Conservation (phyloP, 495 filamentous ascomycete genomes). For the Penicillium salamii region DNA sequence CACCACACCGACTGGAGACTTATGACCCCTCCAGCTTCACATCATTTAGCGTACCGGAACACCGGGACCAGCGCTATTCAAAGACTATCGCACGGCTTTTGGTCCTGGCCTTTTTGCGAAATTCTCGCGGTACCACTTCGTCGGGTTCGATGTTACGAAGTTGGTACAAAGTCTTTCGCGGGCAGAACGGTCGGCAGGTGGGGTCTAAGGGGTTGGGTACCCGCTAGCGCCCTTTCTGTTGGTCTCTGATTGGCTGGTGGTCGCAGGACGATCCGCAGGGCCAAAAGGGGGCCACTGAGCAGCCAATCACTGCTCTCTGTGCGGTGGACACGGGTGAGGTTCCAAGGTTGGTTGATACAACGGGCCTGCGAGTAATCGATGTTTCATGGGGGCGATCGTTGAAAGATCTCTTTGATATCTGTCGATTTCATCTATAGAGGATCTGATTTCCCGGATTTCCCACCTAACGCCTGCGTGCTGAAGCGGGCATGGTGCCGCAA, state of each 20-base stretch:
- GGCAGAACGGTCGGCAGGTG: not conserved
- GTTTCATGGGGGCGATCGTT: no score
- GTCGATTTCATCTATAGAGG: no score
- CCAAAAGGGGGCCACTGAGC: not conserved
- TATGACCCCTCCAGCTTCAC: conserved; percentile 23
- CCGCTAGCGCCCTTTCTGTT: conserved; percentile 3
- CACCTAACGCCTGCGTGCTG: no score
- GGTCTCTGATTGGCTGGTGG: conserved; percentile 6
- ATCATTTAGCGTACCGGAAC: conserved; percentile 18
- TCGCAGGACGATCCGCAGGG: conserved; percentile 11
- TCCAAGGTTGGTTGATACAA: not conserved
- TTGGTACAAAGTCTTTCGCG: conserved; percentile 3
- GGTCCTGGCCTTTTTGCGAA: not conserved
- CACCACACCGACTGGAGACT: conserved; percentile 23
- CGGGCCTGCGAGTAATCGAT: no score
- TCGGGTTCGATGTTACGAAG: conserved; percentile 1
- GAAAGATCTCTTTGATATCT: no score
- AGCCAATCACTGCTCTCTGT: conserved; percentile 13
- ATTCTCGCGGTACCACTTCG: conserved; percentile 4
- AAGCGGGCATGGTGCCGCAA: no score
- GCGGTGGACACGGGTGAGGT: not conserved
- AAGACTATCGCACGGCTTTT: not conserved
- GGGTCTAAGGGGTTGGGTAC: not conserved
- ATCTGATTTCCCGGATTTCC: no score
- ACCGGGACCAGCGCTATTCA: conserved; percentile 12